These are phyloP conservation scores for Hsuehochloa calcarea DNA, from an alignment of 176 grass and related monocot genomes.

Conservation along the genomic window DNA sequence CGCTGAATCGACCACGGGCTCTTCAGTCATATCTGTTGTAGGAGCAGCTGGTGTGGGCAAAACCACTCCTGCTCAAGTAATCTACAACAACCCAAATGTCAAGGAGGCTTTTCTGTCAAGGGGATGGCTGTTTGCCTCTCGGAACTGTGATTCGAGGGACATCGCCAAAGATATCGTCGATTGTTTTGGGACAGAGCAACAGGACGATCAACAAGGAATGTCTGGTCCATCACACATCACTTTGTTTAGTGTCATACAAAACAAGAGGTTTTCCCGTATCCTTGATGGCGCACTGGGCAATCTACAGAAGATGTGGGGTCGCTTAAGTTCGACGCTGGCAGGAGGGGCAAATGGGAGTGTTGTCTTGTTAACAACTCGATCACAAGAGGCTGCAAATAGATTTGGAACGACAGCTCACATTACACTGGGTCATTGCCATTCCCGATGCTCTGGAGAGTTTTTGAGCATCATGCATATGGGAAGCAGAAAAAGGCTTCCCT, in stretches of 20 bases:
- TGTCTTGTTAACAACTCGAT: too few species aligned
- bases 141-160: neutral
- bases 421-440: too few species aligned
- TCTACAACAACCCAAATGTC: slow-evolving; percentile 23
- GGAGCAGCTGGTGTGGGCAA: slow-evolving; percentile 51
- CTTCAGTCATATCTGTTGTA: slow-evolving; percentile 40
- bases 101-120: slow-evolving; percentile 7
- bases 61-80: slow-evolving; percentile 42
- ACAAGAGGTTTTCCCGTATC: too few species aligned
- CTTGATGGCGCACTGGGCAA: too few species aligned
- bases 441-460: too few species aligned
- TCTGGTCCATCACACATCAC: neutral
- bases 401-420: too few species aligned
- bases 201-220: neutral
- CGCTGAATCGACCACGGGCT: neutral
- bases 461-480: too few species aligned
- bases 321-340: too few species aligned
- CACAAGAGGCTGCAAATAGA: too few species aligned
- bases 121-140: slow-evolving; percentile 35
- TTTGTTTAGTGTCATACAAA: too few species aligned
- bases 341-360: too few species aligned
- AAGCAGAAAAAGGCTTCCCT: neutral
- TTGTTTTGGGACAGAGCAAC: neutral
- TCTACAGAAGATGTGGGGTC: too few species aligned
- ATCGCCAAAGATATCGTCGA: neutral